phyloP scores from a whole-genome alignment of 1,139 yeast genomes.

The Diutina neorugosa region DNA sequence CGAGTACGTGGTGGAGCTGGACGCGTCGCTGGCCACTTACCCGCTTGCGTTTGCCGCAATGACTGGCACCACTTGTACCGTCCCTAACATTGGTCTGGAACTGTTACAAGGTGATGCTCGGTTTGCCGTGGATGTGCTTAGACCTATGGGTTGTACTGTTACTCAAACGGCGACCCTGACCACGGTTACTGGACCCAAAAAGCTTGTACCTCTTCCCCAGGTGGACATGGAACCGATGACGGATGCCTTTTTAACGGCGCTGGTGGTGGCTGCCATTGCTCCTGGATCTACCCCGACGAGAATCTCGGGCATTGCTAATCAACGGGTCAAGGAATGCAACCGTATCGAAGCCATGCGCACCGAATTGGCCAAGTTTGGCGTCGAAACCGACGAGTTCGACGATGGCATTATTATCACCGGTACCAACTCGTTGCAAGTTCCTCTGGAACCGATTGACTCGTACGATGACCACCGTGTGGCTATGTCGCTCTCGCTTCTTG shows the following conservation, averaged over 20 bases:
- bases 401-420: constrained; percentile 91
- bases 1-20: constrained; percentile 86
- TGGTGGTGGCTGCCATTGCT: constrained; percentile 93
- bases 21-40: constrained; percentile 97
- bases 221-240: constrained; percentile 99
- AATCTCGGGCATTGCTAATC: constrained; percentile 94
- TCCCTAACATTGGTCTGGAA: constrained; percentile 86
- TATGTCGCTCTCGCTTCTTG: constrained; percentile 86
- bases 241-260: constrained; percentile 93
- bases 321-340: constrained; percentile 94
- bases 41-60: constrained; percentile 98
- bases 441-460: constrained; percentile 51
- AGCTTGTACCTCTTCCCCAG: constrained; percentile 53
- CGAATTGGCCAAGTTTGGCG: constrained; percentile 85
- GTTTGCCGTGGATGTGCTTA: constrained; percentile 85
- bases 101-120: constrained; percentile 97
- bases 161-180: constrained; percentile 75
- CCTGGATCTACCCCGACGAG: constrained; percentile 43
- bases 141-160: constrained; percentile 92
- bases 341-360: constrained; percentile 91
- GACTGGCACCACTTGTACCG: constrained; percentile 84
- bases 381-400: constrained; percentile 66
- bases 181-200: constrained; percentile 81
- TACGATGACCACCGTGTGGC: constrained; percentile 98
- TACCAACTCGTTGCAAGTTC: constrained; percentile 34